phyloP scores from a whole-genome alignment of 202 grass and related monocot genomes.

The Setaria viridis region DNA sequence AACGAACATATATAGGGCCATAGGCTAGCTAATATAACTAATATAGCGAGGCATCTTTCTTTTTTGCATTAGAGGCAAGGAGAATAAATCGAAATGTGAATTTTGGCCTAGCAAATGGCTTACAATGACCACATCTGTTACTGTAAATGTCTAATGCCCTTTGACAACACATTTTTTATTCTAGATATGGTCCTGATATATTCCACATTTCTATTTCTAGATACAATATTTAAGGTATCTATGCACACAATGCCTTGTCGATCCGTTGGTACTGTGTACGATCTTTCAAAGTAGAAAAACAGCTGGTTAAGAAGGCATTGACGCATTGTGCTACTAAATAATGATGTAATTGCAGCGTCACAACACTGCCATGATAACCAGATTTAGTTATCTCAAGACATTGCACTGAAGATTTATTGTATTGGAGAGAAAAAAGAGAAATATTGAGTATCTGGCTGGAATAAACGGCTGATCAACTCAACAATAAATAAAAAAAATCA shows the following conservation, averaged over 20 bases:
- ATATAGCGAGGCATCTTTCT: conserved; percentile 32
- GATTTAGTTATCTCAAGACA: conserved; percentile 8
- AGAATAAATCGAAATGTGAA: conserved; percentile 46
- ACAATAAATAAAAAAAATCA: background rate
- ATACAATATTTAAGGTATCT: conserved; percentile 66
- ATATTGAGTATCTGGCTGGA: background rate
- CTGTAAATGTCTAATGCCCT: conserved; percentile 31
- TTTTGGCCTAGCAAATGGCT: conserved; percentile 30
- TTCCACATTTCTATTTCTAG: conserved; percentile 30
- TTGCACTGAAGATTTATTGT: background rate
- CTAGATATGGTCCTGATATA: conserved; percentile 54
- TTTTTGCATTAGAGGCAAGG: conserved; percentile 48
- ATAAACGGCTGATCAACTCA: background rate
- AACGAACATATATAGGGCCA: conserved; percentile 14
- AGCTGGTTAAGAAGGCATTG: background rate
- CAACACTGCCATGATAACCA: background rate
- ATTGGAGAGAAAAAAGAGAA: background rate
- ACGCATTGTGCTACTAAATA: background rate
- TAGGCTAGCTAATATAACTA: conserved; percentile 5
- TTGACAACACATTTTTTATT: conserved; percentile 50
- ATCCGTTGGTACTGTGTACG: background rate
- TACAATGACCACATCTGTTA: conserved; percentile 36
- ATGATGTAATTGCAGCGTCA: too few species aligned
- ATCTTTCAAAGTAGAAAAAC: conserved; percentile 2
- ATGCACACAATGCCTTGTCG: conserved; percentile 27